These are phyloP conservation scores for Talinum fruticosum DNA, from an alignment of 148 eudicot species.

Conservation along the genomic window DNA sequence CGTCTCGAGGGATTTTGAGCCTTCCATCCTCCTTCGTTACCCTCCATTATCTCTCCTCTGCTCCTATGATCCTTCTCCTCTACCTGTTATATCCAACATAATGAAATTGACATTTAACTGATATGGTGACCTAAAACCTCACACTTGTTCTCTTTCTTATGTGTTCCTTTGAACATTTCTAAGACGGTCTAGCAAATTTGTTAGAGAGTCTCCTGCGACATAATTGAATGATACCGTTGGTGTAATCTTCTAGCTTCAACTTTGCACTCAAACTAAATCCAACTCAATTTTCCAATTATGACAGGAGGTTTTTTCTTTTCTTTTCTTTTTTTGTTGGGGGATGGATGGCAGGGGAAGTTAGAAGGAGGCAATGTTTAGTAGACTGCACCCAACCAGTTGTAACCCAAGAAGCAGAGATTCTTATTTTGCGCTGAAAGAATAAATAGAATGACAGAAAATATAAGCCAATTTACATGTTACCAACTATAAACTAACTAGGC, in stretches of 20 bases:
- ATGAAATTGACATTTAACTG: background rate
- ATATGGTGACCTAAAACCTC: constrained; percentile 5
- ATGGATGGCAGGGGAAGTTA: too few relatives aligned
- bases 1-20: background rate
- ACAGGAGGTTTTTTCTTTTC: too few relatives aligned
- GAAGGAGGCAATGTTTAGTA: background rate
- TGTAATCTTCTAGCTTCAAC: background rate
- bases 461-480: background rate
- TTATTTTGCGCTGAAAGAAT: background rate
- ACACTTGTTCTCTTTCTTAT: background rate
- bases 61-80: background rate
- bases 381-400: background rate
- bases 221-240: background rate
- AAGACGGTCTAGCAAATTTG: background rate
- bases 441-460: background rate
- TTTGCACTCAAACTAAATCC: background rate
- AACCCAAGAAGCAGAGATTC: background rate
- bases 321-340: too few relatives aligned
- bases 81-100: background rate
- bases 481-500: too few relatives aligned
- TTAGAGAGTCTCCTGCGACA: background rate
- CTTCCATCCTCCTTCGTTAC: background rate
- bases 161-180: background rate
- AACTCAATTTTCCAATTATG: background rate
- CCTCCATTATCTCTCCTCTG: background rate